These are phyloP conservation scores for Thozetella sp. DNA, from an alignment of 495 filamentous ascomycete genomes.

Conservation along the genomic window DNA sequence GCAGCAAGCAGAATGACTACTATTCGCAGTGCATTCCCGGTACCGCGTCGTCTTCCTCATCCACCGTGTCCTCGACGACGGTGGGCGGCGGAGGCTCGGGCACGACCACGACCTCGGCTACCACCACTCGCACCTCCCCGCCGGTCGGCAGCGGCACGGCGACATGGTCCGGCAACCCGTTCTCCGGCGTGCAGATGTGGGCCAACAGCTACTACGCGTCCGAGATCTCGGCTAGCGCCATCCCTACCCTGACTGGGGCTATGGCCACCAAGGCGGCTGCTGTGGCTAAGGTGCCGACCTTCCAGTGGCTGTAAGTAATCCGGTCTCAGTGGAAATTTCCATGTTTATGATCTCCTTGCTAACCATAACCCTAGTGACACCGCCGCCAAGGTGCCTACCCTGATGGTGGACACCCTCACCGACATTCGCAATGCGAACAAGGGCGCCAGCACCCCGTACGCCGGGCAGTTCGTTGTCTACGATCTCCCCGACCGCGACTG, in stretches of 20 bases:
- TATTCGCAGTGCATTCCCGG: slow-evolving; percentile 52
- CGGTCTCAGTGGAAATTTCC: too few species aligned
- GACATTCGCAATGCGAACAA: slow-evolving; percentile 60
- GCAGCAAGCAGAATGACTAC: slow-evolving; percentile 41
- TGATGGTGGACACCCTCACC: slow-evolving; percentile 49
- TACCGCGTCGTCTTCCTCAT: slow-evolving; percentile 17
- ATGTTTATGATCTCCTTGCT: too few species aligned
- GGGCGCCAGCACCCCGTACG: slow-evolving; percentile 37
- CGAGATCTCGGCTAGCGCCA: slow-evolving; percentile 50
- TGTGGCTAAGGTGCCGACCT: slow-evolving; percentile 70
- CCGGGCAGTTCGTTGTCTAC: slow-evolving; percentile 64
- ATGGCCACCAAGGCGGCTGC: slow-evolving; percentile 47
- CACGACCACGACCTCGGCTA: slow-evolving; percentile 6
- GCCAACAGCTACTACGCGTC: slow-evolving; percentile 61
- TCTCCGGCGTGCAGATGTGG: slow-evolving; percentile 53
- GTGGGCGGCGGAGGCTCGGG: background rate
- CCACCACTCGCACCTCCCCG: slow-evolving; percentile 9
- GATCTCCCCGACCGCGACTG: slow-evolving; percentile 80
- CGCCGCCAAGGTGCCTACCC: slow-evolving; percentile 58
- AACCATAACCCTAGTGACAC: slow-evolving; percentile 34
- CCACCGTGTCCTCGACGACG: slow-evolving; percentile 3
- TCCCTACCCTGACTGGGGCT: slow-evolving; percentile 42
- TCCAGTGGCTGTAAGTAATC: slow-evolving; percentile 60
- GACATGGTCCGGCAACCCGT: slow-evolving; percentile 52
- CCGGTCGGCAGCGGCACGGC: slow-evolving; percentile 21